Percentiles rank a stretch among this genome's conserved stretches.
phyloP scores from a whole-genome alignment of 2,329 filamentous ascomycete genomes.

The Fusarium equiseti region DNA sequence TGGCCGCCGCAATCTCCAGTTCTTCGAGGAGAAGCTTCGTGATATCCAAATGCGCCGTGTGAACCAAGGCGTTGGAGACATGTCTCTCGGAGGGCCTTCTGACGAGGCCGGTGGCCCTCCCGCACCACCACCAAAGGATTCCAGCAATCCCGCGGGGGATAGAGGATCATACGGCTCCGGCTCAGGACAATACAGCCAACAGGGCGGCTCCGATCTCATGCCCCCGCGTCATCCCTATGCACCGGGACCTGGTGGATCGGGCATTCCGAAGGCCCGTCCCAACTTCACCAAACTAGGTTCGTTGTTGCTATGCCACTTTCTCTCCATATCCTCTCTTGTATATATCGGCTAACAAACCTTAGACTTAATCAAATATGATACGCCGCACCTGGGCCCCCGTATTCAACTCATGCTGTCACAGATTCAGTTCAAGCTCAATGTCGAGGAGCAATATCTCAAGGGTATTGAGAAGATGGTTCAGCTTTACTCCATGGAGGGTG shows the following conservation, averaged over 20 bases:
- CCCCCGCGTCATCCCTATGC: slow-evolving; percentile 84
- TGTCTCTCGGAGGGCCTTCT: slow-evolving; percentile 66
- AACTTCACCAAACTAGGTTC: slow-evolving; percentile 97
- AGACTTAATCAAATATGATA: slow-evolving; percentile 99
- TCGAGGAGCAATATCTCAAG: slow-evolving; percentile 98
- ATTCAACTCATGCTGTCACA: slow-evolving; percentile 99
- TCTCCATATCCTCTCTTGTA: slow-evolving; percentile 1
- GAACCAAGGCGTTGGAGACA: slow-evolving; percentile 73
- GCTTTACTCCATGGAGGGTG: slow-evolving; percentile 96
- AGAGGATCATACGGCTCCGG: slow-evolving; percentile 72
- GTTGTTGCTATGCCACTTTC: slow-evolving; percentile 47
- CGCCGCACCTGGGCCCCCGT: slow-evolving; percentile 91
- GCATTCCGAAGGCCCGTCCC: slow-evolving; percentile 79
- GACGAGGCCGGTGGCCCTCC: slow-evolving; percentile 65
- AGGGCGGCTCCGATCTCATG: slow-evolving; percentile 78
- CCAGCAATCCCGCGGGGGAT: slow-evolving; percentile 59
- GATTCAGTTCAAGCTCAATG: slow-evolving; percentile 97
- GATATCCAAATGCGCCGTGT: slow-evolving; percentile 88
- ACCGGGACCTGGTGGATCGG: slow-evolving; percentile 72
- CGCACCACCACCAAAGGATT: slow-evolving; percentile 80
- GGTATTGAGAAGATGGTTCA: slow-evolving; percentile 99
- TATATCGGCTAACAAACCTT: slow-evolving; percentile 16
- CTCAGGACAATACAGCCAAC: slow-evolving; percentile 63
- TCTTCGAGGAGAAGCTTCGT: slow-evolving; percentile 91
- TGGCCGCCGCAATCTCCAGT: slow-evolving; percentile 91